Percentiles rank a stretch among this genome's conserved stretches.
These are phyloP conservation scores for Blastobotrys indianensis DNA, from an alignment of 1,139 yeast genomes.

Conservation along the genomic window DNA sequence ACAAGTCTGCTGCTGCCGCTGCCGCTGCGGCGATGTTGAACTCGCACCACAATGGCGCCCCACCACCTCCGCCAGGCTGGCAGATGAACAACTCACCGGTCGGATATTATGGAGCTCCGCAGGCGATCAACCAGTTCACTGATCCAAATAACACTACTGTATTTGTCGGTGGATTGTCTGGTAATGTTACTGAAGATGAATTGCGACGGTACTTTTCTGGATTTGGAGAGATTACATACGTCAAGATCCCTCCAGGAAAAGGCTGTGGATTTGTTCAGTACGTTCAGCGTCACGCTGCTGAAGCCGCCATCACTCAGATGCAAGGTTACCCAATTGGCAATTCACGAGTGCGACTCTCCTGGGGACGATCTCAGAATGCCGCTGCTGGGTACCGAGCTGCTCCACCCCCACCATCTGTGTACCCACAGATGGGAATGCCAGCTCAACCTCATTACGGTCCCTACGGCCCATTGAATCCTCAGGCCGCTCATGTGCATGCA, in stretches of 20 bases:
- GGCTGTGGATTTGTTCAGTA: constrained; percentile 93
- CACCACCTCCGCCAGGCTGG: constrained; percentile 9
- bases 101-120: constrained; percentile 32
- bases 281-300: constrained; percentile 74
- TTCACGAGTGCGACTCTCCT: constrained; percentile 74
- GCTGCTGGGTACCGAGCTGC: constrained; percentile 30
- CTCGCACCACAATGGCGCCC: constrained; percentile 10
- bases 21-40: constrained; percentile 13
- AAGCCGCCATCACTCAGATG: constrained; percentile 83
- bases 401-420: constrained; percentile 33
- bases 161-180: constrained; percentile 85
- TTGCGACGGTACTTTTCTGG: constrained; percentile 69
- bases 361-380: constrained; percentile 63
- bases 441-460: constrained; percentile 32
- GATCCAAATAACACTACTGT: constrained; percentile 88
- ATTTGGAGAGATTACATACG: constrained; percentile 78
- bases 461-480: constrained; percentile 37
- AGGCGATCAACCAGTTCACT: constrained; percentile 47
- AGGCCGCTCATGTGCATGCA: constrained; percentile 30
- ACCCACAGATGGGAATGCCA: constrained; percentile 22
- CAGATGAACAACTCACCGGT: constrained; percentile 14
- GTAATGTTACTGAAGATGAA: constrained; percentile 71
- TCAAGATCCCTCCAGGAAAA: constrained; percentile 85
- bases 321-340: constrained; percentile 90
- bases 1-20: constrained; percentile 33